These are phyloP conservation scores for Cicer judaicum DNA, from an alignment of 306 rosid genomes.

Conservation along the genomic window DNA sequence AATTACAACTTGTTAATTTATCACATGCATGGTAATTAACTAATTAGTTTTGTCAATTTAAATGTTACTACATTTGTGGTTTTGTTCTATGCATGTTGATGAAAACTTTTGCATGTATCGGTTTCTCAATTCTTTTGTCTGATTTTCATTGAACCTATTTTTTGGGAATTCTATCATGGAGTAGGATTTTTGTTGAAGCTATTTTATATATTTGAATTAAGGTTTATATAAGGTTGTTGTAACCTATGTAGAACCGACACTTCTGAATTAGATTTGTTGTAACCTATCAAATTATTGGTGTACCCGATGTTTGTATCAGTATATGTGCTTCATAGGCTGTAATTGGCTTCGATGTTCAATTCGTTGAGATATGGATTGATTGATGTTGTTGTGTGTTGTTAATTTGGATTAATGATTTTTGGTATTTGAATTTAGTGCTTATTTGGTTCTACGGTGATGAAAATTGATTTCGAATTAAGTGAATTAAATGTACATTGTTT, in stretches of 20 bases:
- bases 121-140: constrained; percentile 1
- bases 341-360: neutral
- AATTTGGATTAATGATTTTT: constrained; percentile 7
- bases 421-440: neutral
- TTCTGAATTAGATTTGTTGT: no score
- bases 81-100: no score
- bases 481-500: no score
- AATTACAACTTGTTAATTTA: no score
- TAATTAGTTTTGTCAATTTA: no score
- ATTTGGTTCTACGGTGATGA: no score
- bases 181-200: constrained; percentile 5
- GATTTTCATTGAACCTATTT: neutral
- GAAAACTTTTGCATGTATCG: constrained; percentile 7
- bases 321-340: neutral
- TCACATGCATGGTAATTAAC: no score
- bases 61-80: no score
- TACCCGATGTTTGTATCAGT: no score
- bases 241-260: no score
- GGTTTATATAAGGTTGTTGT: neutral
- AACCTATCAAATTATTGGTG: no score
- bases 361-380: neutral
- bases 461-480: no score
- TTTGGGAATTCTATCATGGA: neutral
- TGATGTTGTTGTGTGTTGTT: neutral
- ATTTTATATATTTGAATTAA: neutral